Evolutionary conservation across 257 asterid genomes (phyloP).

Genomic region (Orobanche coerulescens): DNA sequence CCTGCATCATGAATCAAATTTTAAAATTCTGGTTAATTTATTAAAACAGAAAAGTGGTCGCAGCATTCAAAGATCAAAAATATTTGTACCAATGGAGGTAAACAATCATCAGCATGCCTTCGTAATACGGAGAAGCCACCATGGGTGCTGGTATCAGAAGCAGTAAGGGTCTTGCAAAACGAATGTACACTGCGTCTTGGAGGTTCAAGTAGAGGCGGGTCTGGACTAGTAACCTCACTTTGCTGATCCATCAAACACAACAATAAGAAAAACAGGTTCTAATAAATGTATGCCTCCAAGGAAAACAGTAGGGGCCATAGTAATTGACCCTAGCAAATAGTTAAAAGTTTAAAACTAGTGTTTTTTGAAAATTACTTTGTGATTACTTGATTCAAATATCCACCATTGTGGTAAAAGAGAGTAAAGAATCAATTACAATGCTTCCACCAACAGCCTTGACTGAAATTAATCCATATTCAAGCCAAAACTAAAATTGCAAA

Average conservation of each 20-base stretch:
- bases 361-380: no score
- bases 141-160: slow-evolving; percentile 99
- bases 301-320: neutral
- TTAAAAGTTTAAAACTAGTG: no score
- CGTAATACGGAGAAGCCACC: slow-evolving; percentile 97
- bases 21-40: neutral
- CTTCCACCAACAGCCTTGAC: no score
- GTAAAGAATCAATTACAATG: no score
- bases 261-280: neutral
- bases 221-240: slow-evolving; percentile 62
- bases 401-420: no score
- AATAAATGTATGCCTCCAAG: no score
- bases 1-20: slow-evolving; percentile 35
- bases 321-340: neutral
- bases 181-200: slow-evolving; percentile 69
- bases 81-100: slow-evolving; percentile 73
- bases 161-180: slow-evolving; percentile 93
- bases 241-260: slow-evolving; percentile 47
- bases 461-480: no score
- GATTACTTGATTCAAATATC: no score
- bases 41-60: neutral
- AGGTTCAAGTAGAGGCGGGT: slow-evolving; percentile 70
- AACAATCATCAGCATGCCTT: slow-evolving; percentile 96
- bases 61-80: neutral
- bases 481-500: no score